phyloP scores from a whole-genome alignment of 208 protist genomes.

The Sergeia podlipaevii region DNA sequence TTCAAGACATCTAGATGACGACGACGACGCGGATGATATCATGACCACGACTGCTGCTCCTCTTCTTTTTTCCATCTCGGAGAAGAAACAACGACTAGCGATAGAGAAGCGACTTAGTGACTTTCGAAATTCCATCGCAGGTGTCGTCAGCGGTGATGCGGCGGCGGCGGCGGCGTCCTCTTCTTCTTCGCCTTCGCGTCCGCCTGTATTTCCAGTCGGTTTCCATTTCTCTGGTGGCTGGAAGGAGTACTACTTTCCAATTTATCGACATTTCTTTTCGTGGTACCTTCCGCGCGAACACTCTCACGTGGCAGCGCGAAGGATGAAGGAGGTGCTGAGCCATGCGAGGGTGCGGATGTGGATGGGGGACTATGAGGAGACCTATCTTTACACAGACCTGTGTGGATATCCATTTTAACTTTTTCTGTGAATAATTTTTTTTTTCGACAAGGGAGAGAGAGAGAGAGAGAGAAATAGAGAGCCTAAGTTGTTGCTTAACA shows the following conservation, averaged over 20 bases:
- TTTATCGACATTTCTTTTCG: not conserved
- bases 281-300: not conserved
- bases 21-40: too few relatives aligned
- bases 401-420: not conserved
- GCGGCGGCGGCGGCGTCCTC: not conserved
- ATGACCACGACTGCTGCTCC: too few relatives aligned
- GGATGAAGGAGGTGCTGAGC: not conserved
- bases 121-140: not conserved
- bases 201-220: not conserved
- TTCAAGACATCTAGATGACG: too few relatives aligned
- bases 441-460: not conserved
- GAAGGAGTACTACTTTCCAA: conserved; percentile 9
- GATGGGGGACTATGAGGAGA: not conserved
- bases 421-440: too few relatives aligned
- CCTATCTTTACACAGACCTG: not conserved
- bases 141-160: not conserved
- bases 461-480: conserved; percentile 1
- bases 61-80: too few relatives aligned
- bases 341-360: not conserved
- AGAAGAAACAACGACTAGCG: too few relatives aligned
- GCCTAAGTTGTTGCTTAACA: too few relatives aligned
- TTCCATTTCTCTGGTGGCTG: conserved; percentile 7
- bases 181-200: not conserved
- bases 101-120: not conserved
- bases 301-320: not conserved